Evolutionary conservation across 768 basidiomycete species (phyloP).

Genomic region (Mycena epipterygia): DNA sequence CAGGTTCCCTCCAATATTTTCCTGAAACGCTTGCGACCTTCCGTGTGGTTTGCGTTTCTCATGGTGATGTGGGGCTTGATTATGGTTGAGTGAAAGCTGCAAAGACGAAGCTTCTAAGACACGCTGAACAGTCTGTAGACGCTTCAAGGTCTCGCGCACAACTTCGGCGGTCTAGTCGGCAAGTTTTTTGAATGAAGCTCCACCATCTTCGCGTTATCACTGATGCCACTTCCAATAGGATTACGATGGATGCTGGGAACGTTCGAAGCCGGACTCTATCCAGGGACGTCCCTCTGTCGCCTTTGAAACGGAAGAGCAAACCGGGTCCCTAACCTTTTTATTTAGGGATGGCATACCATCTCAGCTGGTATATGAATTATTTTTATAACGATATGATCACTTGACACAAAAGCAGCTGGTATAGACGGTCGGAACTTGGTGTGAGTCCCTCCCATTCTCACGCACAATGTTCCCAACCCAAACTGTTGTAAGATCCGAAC

Average conservation of each 20-base stretch:
- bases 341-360: constrained; percentile 36
- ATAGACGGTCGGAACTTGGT: constrained; percentile 82
- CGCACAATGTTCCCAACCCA: not conserved
- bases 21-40: constrained; percentile 71
- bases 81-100: constrained; percentile 50
- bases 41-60: constrained; percentile 72
- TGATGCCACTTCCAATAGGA: constrained; percentile 48
- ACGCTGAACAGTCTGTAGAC: constrained; percentile 53
- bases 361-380: constrained; percentile 24
- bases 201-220: not conserved
- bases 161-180: constrained; percentile 76
- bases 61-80: constrained; percentile 64
- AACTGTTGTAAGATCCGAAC: constrained; percentile 51
- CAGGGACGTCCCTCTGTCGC: constrained; percentile 56
- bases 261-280: constrained; percentile 71
- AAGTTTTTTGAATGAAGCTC: constrained; percentile 38
- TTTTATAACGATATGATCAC: not conserved
- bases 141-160: constrained; percentile 71
- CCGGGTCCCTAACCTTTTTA: not conserved
- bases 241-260: constrained; percentile 75
- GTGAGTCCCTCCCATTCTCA: constrained; percentile 44
- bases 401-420: constrained; percentile 69
- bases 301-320: constrained; percentile 73
- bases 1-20: constrained; percentile 60
- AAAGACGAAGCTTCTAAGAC: constrained; percentile 16